Percentiles rank a stretch among this genome's conserved stretches.
Conservation (phyloP, 139 green algal species). For the Haematococcus sp. region DNA sequence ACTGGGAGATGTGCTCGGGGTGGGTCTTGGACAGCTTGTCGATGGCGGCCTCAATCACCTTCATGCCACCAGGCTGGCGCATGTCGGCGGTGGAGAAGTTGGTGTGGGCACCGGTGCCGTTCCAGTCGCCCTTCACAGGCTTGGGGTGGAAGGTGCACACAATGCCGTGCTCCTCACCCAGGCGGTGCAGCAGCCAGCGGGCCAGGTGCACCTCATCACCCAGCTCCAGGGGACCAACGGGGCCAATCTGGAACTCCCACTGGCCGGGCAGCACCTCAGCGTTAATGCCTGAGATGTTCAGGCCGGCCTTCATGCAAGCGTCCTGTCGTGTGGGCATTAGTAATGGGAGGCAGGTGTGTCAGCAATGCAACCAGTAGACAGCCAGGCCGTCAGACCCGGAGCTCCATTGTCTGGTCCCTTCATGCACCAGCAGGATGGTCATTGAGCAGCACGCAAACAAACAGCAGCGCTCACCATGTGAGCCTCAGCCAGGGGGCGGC, state of each 20-base stretch:
- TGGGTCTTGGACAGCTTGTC: slow-evolving; percentile 82
- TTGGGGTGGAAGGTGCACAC: slow-evolving; percentile 84
- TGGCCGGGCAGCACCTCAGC: slow-evolving; percentile 90
- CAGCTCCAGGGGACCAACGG: slow-evolving; percentile 74
- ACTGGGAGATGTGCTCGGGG: slow-evolving; percentile 85
- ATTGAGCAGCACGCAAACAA: no score
- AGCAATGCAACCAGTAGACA: no score
- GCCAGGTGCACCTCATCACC: slow-evolving; percentile 78
- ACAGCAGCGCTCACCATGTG: no score
- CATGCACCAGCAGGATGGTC: no score
- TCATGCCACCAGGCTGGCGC: slow-evolving; percentile 80
- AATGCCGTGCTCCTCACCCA: slow-evolving; percentile 77
- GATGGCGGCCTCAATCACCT: slow-evolving; percentile 75
- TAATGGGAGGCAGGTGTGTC: no score
- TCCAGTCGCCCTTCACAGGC: slow-evolving; percentile 89
- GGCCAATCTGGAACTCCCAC: slow-evolving; percentile 94
- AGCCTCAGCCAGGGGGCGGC: slow-evolving; percentile 78
- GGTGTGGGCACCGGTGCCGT: slow-evolving; percentile 87
- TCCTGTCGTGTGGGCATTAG: no score
- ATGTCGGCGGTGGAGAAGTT: slow-evolving; percentile 89
- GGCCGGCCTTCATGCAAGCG: slow-evolving; percentile 81
- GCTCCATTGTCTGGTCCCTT: no score
- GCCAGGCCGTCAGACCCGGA: no score
- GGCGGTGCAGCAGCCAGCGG: slow-evolving; percentile 79
- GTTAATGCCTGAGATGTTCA: slow-evolving; percentile 86